Conservation (phyloP, 2,329 filamentous ascomycete species). For the Ophiostoma ulmi region DNA sequence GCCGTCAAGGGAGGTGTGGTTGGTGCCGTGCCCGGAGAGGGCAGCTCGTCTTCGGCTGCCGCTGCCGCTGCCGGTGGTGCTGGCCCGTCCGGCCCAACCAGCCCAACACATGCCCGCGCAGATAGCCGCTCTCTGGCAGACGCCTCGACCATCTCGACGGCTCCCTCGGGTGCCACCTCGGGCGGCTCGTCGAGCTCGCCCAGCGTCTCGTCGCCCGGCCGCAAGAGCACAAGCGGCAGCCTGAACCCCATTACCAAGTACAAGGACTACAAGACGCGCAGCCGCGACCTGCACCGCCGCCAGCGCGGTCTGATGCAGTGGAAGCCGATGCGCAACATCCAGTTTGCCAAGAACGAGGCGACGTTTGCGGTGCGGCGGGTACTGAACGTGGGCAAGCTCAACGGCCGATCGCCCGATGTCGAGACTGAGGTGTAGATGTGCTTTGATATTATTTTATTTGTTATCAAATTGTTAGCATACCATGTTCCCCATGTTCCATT, state of each 20-base stretch:
- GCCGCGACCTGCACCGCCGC: conserved; percentile 73
- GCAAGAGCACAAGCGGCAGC: conserved; percentile 32
- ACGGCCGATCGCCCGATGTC: conserved; percentile 78
- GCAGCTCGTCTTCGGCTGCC: background rate
- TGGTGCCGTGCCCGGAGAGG: background rate
- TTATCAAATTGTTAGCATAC: background rate
- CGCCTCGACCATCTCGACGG: background rate
- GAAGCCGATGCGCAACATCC: conserved; percentile 75
- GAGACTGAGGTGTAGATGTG: conserved; percentile 60
- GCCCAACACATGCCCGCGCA: background rate
- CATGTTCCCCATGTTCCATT: background rate
- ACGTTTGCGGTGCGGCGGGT: conserved; percentile 71
- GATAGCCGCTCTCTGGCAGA: background rate
- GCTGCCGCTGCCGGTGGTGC: background rate
- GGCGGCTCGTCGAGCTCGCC: conserved; percentile 28
- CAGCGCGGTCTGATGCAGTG: conserved; percentile 93
- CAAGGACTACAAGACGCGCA: conserved; percentile 61
- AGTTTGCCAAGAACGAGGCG: conserved; percentile 84
- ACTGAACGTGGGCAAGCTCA: conserved; percentile 69
- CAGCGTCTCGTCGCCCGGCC: conserved; percentile 29
- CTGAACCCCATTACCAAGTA: conserved; percentile 52
- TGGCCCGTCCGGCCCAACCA: background rate
- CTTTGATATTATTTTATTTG: background rate
- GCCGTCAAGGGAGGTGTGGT: background rate
- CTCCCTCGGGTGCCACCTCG: background rate